phyloP scores from a whole-genome alignment of 2,329 filamentous ascomycete species.

The Diaporthe helianthi region DNA sequence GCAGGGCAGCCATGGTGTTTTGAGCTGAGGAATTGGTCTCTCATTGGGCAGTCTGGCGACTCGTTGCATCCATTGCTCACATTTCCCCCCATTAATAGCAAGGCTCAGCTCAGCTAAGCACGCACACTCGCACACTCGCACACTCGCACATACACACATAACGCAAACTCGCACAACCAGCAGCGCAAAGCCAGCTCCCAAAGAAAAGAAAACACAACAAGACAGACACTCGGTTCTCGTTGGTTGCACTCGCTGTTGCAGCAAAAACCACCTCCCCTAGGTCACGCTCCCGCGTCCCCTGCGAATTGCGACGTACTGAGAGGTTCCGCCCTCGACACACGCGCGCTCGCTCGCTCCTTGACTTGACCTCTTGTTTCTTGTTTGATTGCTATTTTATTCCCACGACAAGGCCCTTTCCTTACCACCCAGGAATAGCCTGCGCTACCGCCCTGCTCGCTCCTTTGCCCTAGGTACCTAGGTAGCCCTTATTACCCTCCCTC shows the following conservation, averaged over 20 bases:
- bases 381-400: conserved; percentile 20
- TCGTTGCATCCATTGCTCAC: conserved; percentile 29
- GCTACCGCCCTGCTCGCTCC: background rate
- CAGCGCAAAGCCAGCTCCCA: background rate
- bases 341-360: conserved; percentile 12
- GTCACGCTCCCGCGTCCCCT: conserved; percentile 9
- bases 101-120: conserved; percentile 23
- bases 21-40: conserved; percentile 40
- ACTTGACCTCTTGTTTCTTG: conserved; percentile 17
- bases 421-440: conserved; percentile 1
- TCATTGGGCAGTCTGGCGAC: conserved; percentile 44
- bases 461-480: conserved; percentile 8
- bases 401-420: background rate
- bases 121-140: background rate
- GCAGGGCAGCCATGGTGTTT: conserved; percentile 54
- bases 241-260: conserved; percentile 16
- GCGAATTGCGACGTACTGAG: background rate
- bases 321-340: conserved; percentile 13
- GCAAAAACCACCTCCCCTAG: background rate
- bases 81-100: conserved; percentile 22
- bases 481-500: background rate
- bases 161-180: background rate
- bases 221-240: background rate
- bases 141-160: no score
- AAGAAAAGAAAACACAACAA: conserved; percentile 1